Conservation (phyloP, 2,329 filamentous ascomycete genomes). For the Penicillium sp. region DNA sequence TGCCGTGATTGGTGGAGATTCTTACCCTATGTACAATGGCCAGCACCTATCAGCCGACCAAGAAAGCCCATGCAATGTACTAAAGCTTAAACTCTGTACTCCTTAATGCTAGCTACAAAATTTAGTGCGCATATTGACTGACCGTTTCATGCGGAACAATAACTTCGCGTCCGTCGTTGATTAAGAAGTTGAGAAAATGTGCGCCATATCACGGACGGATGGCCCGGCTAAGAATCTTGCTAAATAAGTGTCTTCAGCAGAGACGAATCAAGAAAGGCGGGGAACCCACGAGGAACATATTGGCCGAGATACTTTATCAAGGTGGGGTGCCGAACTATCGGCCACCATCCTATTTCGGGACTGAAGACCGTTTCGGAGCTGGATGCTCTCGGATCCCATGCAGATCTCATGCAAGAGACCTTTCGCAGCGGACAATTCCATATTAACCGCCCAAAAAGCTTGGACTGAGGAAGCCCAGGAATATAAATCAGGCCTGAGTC, state of each 20-base stretch:
- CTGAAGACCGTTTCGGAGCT: constrained; percentile 11
- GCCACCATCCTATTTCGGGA: constrained; percentile 13
- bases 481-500: constrained; percentile 1
- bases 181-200: background rate
- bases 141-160: background rate
- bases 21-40: background rate
- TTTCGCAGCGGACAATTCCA: background rate
- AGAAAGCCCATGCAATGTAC: background rate
- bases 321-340: constrained; percentile 6
- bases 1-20: constrained; percentile 38
- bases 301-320: background rate
- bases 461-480: too few species aligned
- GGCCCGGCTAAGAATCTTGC: background rate
- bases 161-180: background rate
- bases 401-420: constrained; percentile 2
- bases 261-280: constrained; percentile 14
- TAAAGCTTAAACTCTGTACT: background rate
- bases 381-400: constrained; percentile 12
- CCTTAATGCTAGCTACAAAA: background rate
- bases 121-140: background rate
- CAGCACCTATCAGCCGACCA: background rate
- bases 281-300: constrained; percentile 13
- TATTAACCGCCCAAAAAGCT: background rate
- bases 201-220: background rate
- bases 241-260: background rate